phyloP scores from a whole-genome alignment of 495 filamentous ascomycete genomes.

The Neurospora sp. region DNA sequence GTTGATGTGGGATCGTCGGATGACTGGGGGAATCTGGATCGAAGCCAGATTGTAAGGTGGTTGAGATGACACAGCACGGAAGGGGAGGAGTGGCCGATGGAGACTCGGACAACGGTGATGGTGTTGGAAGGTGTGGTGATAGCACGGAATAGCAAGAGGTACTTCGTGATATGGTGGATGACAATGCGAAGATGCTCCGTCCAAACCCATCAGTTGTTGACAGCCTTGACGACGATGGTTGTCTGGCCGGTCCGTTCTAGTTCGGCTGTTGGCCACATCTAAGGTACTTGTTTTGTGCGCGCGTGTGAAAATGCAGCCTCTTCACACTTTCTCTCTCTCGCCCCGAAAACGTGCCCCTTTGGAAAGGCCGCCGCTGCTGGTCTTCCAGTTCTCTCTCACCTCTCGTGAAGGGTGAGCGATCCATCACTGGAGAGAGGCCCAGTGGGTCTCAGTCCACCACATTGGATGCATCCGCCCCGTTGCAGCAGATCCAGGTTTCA shows the following conservation, averaged over 20 bases:
- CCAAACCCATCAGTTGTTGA: background rate
- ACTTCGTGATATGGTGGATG: background rate
- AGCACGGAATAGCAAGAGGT: background rate
- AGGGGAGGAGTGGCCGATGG: background rate
- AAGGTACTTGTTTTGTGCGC: constrained; percentile 18
- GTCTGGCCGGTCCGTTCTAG: constrained; percentile 18
- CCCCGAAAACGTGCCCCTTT: too few species aligned
- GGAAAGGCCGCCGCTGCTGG: too few species aligned
- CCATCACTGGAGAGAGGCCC: constrained; percentile 12
- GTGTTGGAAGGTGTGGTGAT: background rate
- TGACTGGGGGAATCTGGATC: background rate
- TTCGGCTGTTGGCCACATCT: constrained; percentile 25
- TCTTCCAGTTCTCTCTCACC: constrained; percentile 13
- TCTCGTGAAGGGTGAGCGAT: constrained; percentile 26
- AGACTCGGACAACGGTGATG: background rate
- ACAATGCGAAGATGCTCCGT: background rate
- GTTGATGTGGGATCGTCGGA: constrained; percentile 7
- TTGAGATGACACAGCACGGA: background rate
- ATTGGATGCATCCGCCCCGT: constrained; percentile 8
- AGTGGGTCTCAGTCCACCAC: constrained; percentile 7
- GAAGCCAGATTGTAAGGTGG: background rate
- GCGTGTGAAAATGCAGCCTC: constrained; percentile 13
- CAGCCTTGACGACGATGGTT: constrained; percentile 4
- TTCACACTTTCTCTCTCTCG: background rate
- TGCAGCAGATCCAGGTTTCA: constrained; percentile 12